Base-by-base conservation (phyloP, 345 rosid species). In the Sisymbrium irio region DNA sequence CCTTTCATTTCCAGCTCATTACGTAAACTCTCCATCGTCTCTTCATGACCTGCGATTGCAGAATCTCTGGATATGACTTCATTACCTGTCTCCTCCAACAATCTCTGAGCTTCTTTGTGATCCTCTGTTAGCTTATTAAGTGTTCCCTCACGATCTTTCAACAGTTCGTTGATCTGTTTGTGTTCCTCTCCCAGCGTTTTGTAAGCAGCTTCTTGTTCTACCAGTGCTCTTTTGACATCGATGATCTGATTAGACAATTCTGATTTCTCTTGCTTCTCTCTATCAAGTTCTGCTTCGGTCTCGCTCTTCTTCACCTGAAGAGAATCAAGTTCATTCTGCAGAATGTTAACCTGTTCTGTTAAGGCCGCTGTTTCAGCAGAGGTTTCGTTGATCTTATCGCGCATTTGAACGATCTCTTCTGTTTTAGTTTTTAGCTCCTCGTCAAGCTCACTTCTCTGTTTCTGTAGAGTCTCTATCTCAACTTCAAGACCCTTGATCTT, bases 1-100 rank as follows among this genome's bases (percentile, higher is more conserved):
- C 73, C 90, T 83, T 87, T 92, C 30, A 81, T 61, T 62, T 92
- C 99, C 68, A 90, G 76, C 41, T 92, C 98, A 72, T 87, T 83
- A 61, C 69, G 88, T 81, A 90, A 83, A 79, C 87, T 92, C 69
- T 95, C 98, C 14, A 86, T 67, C 35, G 67, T 83, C 67, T 84
- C 88, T 74, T 86, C 88, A 76, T 84, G 79, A 11, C 80, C 85
- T 9, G 75, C 85, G 19, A 88, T 80, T 33, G 54, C 80, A 62
- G 77, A 81, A 75, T 84, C 92, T 65, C 82, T 80, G 9, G 82
- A 84, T 44, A 71, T 72, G 13, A 73, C 15, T 35, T 82, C 73
- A 19, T 74, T 77, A 47, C 73, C 70, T 51, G 62, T 82, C 71
- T 84, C 92, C 69, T 84, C 76, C 19, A 75, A 13, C 41, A 70